Conservation (phyloP, 768 basidiomycete genomes). For the Pisolithus marmoratus region DNA sequence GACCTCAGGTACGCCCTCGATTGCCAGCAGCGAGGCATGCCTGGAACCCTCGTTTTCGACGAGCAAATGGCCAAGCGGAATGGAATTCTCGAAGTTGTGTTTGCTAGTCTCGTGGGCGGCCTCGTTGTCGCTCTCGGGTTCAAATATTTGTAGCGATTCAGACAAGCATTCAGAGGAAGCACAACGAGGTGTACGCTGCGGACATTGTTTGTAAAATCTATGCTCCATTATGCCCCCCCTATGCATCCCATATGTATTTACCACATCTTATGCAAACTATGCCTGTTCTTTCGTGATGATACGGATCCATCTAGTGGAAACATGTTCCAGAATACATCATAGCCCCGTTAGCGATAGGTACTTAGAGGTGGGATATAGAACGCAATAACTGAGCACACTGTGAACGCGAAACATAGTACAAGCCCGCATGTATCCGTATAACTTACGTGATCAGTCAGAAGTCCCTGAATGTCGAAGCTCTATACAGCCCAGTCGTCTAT, state of each 20-base stretch:
- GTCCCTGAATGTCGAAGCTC: neutral
- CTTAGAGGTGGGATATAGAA: neutral
- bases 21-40: conserved; percentile 27
- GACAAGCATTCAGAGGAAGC: neutral
- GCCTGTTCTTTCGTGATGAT: conserved; percentile 2
- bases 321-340: neutral
- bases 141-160: conserved; percentile 28
- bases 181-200: neutral
- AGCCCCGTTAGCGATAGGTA: neutral
- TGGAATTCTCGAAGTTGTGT: conserved; percentile 26
- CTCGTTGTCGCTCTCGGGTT: conserved; percentile 26
- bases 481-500: conserved; percentile 57
- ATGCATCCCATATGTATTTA: conserved; percentile 8
- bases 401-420: conserved; percentile 1
- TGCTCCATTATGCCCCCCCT: conserved; percentile 4
- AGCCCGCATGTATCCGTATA: conserved; percentile 5
- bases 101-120: conserved; percentile 29
- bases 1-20: conserved; percentile 28
- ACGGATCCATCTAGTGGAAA: too few species aligned
- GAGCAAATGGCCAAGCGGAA: conserved; percentile 12
- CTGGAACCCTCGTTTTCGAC: conserved; percentile 23
- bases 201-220: conserved; percentile 3
- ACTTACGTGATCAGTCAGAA: conserved; percentile 6
- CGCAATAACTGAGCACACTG: neutral
- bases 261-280: conserved; percentile 13